Evolutionary conservation across 2,329 filamentous ascomycete genomes (phyloP).

Genomic region (Apiospora malaysiana): DNA sequence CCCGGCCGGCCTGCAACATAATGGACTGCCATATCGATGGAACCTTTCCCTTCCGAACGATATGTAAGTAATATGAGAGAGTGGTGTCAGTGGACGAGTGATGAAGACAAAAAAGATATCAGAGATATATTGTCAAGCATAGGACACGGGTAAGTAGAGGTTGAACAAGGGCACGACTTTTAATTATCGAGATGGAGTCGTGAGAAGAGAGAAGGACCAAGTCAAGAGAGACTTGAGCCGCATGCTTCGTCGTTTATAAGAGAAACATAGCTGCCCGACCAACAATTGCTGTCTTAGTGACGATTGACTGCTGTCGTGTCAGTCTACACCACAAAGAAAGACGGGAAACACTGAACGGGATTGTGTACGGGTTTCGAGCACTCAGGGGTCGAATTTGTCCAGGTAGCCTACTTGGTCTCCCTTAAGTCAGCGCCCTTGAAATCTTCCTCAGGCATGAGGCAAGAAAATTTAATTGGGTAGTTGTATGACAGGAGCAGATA

Average conservation of each 20-base stretch:
- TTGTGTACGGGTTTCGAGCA: not conserved
- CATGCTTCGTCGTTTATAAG: not conserved
- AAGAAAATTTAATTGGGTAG: not conserved
- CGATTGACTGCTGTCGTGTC: not conserved
- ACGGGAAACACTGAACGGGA: too few species aligned
- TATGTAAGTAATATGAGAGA: not conserved
- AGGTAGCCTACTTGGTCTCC: not conserved
- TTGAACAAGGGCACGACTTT: not conserved
- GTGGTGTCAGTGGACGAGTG: not conserved
- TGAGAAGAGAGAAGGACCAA: not conserved
- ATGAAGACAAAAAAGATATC: not conserved
- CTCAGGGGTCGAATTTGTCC: not conserved
- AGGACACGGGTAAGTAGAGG: not conserved
- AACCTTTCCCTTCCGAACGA: too few species aligned
- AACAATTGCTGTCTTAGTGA: not conserved
- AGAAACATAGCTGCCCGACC: not conserved
- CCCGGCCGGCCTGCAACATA: not conserved
- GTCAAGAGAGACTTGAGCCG: not conserved
- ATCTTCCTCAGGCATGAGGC: not conserved
- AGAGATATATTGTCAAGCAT: not conserved
- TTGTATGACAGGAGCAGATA: too few species aligned
- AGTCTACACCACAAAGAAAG: not conserved
- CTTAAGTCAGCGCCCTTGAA: not conserved
- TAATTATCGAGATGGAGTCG: not conserved
- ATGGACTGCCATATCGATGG: not conserved